Base-by-base conservation (phyloP, 169 alveolate genomes). In the Fabrea salina region DNA sequence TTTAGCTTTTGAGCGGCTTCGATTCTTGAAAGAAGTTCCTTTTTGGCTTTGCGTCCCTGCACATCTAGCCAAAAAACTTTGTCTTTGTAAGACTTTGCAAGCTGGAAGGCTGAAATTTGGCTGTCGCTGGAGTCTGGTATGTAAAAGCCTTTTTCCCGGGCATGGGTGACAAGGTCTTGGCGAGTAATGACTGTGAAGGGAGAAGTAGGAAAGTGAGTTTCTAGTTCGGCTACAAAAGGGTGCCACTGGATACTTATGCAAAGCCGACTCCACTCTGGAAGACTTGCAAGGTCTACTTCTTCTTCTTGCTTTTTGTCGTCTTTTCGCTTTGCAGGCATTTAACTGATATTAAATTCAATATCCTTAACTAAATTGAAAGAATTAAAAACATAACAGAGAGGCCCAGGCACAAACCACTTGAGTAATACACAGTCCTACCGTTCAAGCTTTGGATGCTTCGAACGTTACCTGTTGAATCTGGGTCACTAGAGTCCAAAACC, bases 251-350 rank as follows among this genome's bases (percentile, higher is more conserved):
- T 27, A 13, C 16, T 16, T 51, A 61, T 30, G 13, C 32, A 27
- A 58, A 74, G 51, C 51, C 85, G 27, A 44, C 54, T 47, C 76
- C 83, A 68, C 19, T 81, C 83, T 7, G 89, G 89, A 11, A 83
- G 72, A 16, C 80, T 66, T 39, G 57, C 41, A 4, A 83, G 5
- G 44, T 83, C 89, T 13, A 83, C 44, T 37, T 83, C 89, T 44
- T 83, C 89, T 37, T 79, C 84, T 47, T 77, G 50, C 40, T 78
- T 61, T 53, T 83, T 77, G 19, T 79, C 74, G 32, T 61, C 74
- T 61, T 61, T 61, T 13, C 49, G 41, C 74, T 61, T 61, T 11
- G 66, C n/a, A n/a, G n/a, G n/a, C n/a, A n/a, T n/a, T n/a, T n/a
- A n/a, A n/a, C n/a, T n/a, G n/a, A n/a, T n/a, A n/a, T n/a, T n/a